Conservation (phyloP, 331 rosid species). For the Spiraea crenata region DNA sequence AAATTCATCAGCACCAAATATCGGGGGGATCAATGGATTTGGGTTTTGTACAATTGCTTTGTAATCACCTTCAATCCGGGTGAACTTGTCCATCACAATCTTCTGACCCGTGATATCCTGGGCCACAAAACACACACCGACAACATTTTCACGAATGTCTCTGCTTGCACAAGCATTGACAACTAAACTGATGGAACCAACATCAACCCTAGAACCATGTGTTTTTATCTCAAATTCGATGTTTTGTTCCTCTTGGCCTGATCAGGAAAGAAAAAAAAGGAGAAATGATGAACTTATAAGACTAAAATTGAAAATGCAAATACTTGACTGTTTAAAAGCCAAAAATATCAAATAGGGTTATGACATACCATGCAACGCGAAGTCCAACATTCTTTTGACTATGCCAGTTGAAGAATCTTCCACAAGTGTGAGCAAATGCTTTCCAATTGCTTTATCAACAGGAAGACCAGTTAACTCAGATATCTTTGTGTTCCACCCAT, state of each 20-base stretch:
- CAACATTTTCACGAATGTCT: slow-evolving; percentile 76
- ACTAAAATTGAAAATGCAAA: background rate
- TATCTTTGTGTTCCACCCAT: slow-evolving; percentile 93
- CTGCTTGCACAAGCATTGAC: slow-evolving; percentile 94
- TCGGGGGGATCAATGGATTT: slow-evolving; percentile 86
- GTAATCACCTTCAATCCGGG: slow-evolving; percentile 96
- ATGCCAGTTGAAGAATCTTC: slow-evolving; percentile 69
- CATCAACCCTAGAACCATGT: slow-evolving; percentile 54
- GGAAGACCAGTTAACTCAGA: slow-evolving; percentile 87
- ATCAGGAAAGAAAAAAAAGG: slow-evolving; percentile 28
- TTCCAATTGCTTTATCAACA: slow-evolving; percentile 81
- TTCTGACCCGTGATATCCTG: slow-evolving; percentile 97
- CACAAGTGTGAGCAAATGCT: slow-evolving; percentile 70
- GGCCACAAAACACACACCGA: slow-evolving; percentile 95
- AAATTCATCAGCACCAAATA: slow-evolving; percentile 87
- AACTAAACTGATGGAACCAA: slow-evolving; percentile 74
- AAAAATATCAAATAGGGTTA: slow-evolving; percentile 6
- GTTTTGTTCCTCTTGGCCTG: slow-evolving; percentile 88
- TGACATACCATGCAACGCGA: slow-evolving; percentile 72
- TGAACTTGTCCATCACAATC: slow-evolving; percentile 94
- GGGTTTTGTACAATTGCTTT: slow-evolving; percentile 92
- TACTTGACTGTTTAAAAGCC: background rate
- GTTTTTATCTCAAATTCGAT: slow-evolving; percentile 88
- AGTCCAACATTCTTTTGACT: slow-evolving; percentile 67
- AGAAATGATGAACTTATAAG: slow-evolving; percentile 1